Evolutionary conservation across 192 early-diverging fungal genomes (phyloP).

Genomic region (Coemansia sp.): DNA sequence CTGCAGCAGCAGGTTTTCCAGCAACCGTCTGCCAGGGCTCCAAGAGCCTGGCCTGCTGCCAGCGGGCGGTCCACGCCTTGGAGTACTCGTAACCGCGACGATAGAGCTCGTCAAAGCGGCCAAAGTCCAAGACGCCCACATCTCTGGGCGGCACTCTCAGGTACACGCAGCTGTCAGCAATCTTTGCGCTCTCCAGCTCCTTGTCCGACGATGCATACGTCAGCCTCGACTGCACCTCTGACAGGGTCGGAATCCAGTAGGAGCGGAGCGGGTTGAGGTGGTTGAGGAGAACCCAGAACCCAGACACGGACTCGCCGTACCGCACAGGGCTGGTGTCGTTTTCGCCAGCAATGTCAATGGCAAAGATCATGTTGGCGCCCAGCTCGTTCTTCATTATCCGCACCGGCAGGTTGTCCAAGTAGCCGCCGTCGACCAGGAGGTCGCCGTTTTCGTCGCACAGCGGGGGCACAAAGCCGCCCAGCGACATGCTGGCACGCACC

Average conservation of each 20-base stretch:
- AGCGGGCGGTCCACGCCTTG: conserved; percentile 70
- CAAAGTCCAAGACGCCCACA: conserved; percentile 90
- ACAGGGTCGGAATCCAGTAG: conserved; percentile 78
- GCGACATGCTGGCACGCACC: conserved; percentile 96
- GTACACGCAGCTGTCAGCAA: conserved; percentile 75
- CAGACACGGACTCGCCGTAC: conserved; percentile 89
- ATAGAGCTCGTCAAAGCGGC: conserved; percentile 83
- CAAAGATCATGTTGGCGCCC: conserved; percentile 89
- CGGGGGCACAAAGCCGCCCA: conserved; percentile 93
- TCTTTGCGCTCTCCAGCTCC: conserved; percentile 87
- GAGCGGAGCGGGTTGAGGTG: conserved; percentile 74
- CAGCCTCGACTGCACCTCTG: conserved; percentile 91
- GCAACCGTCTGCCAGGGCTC: conserved; percentile 36
- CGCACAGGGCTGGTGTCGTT: conserved; percentile 91
- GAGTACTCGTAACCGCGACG: conserved; percentile 84
- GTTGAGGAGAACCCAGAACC: conserved; percentile 86
- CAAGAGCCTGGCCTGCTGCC: conserved; percentile 72
- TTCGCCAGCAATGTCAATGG: conserved; percentile 86
- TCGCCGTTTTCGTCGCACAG: conserved; percentile 90
- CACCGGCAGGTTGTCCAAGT: conserved; percentile 96
- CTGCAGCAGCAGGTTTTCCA: not conserved
- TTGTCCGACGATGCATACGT: conserved; percentile 90
- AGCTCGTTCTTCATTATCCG: conserved; percentile 69
- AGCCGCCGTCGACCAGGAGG: conserved; percentile 98
- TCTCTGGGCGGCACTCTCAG: conserved; percentile 82